Evolutionary conservation across 768 basidiomycete genomes (phyloP), one percentile per base, ranked within the genome.

Genomic region (Boletus vermiculosoides): DNA sequence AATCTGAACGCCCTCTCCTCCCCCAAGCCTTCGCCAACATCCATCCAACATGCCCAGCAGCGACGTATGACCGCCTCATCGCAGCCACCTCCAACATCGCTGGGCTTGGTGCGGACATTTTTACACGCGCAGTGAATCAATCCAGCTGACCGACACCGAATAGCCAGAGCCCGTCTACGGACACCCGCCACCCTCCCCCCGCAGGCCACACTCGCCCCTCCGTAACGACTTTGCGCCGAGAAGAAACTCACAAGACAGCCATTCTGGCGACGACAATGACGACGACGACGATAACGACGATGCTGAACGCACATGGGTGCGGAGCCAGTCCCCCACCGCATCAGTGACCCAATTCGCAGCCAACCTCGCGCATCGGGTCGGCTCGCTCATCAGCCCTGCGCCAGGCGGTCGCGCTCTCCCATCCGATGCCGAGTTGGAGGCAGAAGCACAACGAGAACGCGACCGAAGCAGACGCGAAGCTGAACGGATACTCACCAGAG

Each of bases 391-490:
- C 55, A 81, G 77, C 41, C 79, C 78, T 45, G 79, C 82, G 4
- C 72, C 78, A 7, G 64, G 63, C 5, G 74, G 74, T 16, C 77
- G 77, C 42, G 73, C 77, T 8, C 73, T 81, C 22, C 88, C 82
- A 2, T 82, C 86, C 2, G 89, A 92, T 65, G 88, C 86, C 0
- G 88, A 94, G 66, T 72, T 94, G 10, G 91, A 92, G 71, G 89
- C 88, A 3, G 87, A 92, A 59, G 90, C 89, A 10, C 82, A 87
- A 56, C 76, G 83, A 28, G 90, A 92, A 68, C 82, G 91, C 44
- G 91, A 92, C 62, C 75, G 78, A 42, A 88, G 86, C 61, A 76
- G 92, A 56, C 77, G 83, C 39, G 90, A 92, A 67, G 91, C 91
- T 1, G 91, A 93, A 68, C 79, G 77, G 1, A 93, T 93, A 60